phyloP scores from a whole-genome alignment of 1,284 basidiomycete species.

The Tremellales sp. region DNA sequence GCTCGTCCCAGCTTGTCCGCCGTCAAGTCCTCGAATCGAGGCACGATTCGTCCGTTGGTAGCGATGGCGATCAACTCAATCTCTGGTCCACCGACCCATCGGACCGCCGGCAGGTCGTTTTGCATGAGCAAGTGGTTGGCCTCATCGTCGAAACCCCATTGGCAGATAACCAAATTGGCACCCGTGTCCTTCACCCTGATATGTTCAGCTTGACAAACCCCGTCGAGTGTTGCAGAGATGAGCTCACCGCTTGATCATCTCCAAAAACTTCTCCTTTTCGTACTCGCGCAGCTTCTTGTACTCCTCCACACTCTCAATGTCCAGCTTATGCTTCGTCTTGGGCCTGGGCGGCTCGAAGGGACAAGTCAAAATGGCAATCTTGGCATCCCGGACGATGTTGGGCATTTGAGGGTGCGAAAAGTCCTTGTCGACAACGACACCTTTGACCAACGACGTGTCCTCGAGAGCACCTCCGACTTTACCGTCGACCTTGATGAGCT shows the following conservation, averaged over 20 bases:
- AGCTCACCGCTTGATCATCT: slow-evolving; percentile 78
- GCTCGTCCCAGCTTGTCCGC: slow-evolving; percentile 88
- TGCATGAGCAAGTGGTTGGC: slow-evolving; percentile 98
- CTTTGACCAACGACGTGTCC: slow-evolving; percentile 74
- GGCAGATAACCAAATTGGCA: slow-evolving; percentile 97
- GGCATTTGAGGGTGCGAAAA: slow-evolving; percentile 99
- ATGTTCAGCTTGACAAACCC: not conserved
- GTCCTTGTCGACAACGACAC: slow-evolving; percentile 98
- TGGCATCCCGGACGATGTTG: slow-evolving; percentile 76
- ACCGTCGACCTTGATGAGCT: slow-evolving; percentile 98
- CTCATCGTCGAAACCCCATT: slow-evolving; percentile 99
- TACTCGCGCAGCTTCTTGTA: slow-evolving; percentile 92
- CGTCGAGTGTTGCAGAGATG: not conserved
- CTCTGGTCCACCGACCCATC: slow-evolving; percentile 98
- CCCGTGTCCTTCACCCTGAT: slow-evolving; percentile 89
- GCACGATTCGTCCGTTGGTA: slow-evolving; percentile 96
- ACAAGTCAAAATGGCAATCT: slow-evolving; percentile 94
- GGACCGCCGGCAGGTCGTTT: slow-evolving; percentile 94
- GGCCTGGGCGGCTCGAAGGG: slow-evolving; percentile 98
- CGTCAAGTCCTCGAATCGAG: slow-evolving; percentile 92
- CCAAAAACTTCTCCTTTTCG: slow-evolving; percentile 90
- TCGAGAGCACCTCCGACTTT: slow-evolving; percentile 96
- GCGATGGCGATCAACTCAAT: slow-evolving; percentile 99
- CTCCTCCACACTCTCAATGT: slow-evolving; percentile 97
- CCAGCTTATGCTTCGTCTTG: slow-evolving; percentile 99